Base-by-base conservation (phyloP, 495 filamentous ascomycete genomes). In the Penicillium malachiteum region DNA sequence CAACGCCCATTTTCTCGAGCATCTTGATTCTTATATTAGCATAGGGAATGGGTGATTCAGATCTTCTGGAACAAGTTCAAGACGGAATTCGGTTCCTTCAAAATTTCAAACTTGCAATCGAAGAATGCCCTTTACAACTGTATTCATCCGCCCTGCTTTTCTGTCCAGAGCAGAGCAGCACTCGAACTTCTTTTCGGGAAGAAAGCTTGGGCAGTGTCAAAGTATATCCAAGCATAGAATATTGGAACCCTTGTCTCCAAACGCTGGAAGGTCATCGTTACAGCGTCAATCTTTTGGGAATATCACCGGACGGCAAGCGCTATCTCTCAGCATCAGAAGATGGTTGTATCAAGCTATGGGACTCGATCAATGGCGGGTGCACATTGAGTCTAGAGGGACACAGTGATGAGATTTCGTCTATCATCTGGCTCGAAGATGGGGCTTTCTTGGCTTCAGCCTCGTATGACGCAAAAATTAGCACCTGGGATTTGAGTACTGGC, bases 81-180 rank as follows among this genome's bases (percentile, higher is more conserved):
- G 49, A 52, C 33, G 49, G 38, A n/a, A 33, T 12, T 13, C 49
- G 49, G 11, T 52, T 52, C 17, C 18, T 52, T 13, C 34, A 18
- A 12, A 42, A 52, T 37, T 35, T 40, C 38, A 43, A 18, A n/a
- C 13, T 11, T 12, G 38, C 42, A 9, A 17, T 52, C 0, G 49
- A 52, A 12, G 4, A 34, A n/a, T 8, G 17, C 8, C 49, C 49
- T n/a, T 9, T 52, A 9, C 37, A 42, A 52, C 13, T 52, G 14
- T 52, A 52, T 7, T 26, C 16, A 2, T 52, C 49, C 7, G 31
- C 31, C 2, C n/a, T 38, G n/a, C 0, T 37, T 18, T 49, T 49
- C 32, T 35, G 21, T 1, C 46, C 46, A 1, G 11, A 0, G 0
- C 16, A 9, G 6, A 49, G 46, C 33, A 21, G 0, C 13, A 49